A percentile compares a stretch with the other conserved stretches of the same genome.
Conservation (phyloP, 768 basidiomycete species). For the Holtermannia corniformis region DNA sequence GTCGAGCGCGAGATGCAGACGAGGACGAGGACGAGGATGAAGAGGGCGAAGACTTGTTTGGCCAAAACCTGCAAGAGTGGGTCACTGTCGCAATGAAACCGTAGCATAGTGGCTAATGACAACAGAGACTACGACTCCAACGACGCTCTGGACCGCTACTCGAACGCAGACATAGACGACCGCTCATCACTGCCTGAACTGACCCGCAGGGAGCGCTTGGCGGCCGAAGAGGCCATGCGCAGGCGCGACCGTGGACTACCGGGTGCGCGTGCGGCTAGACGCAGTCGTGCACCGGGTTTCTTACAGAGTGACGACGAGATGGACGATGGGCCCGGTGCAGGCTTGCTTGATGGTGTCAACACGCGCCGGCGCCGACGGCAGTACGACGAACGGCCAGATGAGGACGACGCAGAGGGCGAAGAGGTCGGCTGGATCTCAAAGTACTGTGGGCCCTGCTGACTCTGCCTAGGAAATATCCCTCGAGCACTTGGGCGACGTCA, state of each 20-base stretch:
- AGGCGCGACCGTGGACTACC: slow-evolving; percentile 72
- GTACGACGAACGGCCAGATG: slow-evolving; percentile 83
- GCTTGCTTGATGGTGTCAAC: slow-evolving; percentile 58
- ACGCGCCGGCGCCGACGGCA: slow-evolving; percentile 74
- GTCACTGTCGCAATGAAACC: slow-evolving; percentile 46
- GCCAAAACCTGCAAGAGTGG: slow-evolving; percentile 58
- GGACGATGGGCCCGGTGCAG: slow-evolving; percentile 57
- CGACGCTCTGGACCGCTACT: slow-evolving; percentile 73
- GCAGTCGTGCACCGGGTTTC: slow-evolving; percentile 78
- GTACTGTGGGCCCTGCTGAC: background rate
- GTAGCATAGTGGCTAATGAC: too few relatives aligned
- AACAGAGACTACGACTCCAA: slow-evolving; percentile 71
- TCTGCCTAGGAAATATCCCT: slow-evolving; percentile 70
- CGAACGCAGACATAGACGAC: slow-evolving; percentile 77
- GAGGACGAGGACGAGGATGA: slow-evolving; percentile 56
- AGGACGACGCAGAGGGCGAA: slow-evolving; percentile 73
- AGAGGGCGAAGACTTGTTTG: slow-evolving; percentile 92
- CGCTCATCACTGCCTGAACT: slow-evolving; percentile 34
- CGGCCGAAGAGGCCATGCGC: slow-evolving; percentile 78
- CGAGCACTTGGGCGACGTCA: slow-evolving; percentile 94
- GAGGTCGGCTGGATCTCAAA: slow-evolving; percentile 20
- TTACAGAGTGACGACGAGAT: slow-evolving; percentile 72
- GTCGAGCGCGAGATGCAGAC: slow-evolving; percentile 46
- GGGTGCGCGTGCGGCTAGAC: slow-evolving; percentile 63
- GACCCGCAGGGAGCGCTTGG: slow-evolving; percentile 45